A percentile compares a stretch with the other conserved stretches of the same genome.
Conservation (phyloP, 345 rosid genomes). For the Moringa oleifera region DNA sequence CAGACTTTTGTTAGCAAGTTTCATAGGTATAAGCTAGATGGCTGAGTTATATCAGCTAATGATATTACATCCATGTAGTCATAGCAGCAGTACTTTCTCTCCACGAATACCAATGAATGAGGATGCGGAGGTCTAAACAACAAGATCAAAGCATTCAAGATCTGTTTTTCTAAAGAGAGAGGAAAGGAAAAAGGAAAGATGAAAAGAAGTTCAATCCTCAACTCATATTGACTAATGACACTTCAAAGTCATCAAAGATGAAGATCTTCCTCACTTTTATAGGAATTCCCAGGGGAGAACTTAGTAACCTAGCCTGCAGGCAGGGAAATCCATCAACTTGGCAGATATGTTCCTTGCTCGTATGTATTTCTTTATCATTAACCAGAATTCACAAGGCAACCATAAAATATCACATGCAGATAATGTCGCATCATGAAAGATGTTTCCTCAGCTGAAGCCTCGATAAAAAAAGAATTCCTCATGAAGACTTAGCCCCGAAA, state of each 20-base stretch:
- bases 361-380: not conserved
- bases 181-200: not conserved
- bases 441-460: not conserved
- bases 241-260: not conserved
- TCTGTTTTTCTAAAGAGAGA: not conserved
- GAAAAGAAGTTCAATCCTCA: not conserved
- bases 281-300: not conserved
- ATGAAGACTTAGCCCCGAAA: not conserved
- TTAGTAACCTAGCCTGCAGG: not conserved
- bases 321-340: not conserved
- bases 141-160: constrained; percentile 5
- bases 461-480: not conserved
- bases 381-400: not conserved
- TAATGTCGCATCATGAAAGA: not conserved
- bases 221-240: not conserved
- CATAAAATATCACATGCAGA: not conserved
- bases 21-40: no score
- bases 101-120: not conserved
- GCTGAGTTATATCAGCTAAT: no score
- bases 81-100: no score
- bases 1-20: not conserved
- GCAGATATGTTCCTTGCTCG: not conserved
- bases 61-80: no score
- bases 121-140: not conserved
- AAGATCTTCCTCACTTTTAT: no score